A percentile compares a stretch with the other conserved stretches of the same genome.
These are phyloP conservation scores for Ogataea ramenticola DNA, from an alignment of 805 yeast genomes.

Conservation along the genomic window DNA sequence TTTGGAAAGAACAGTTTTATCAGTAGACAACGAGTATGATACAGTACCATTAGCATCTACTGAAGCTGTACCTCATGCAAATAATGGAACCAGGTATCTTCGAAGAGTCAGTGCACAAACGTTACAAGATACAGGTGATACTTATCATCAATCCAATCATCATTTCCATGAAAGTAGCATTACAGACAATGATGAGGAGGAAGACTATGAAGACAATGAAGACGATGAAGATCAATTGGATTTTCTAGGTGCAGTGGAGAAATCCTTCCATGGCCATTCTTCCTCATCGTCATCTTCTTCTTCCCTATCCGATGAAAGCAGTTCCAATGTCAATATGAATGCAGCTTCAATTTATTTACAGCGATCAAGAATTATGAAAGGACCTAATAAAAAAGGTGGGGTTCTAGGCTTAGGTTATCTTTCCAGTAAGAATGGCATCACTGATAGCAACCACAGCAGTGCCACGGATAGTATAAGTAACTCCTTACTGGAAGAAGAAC, in stretches of 20 bases:
- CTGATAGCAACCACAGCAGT: conserved; percentile 9
- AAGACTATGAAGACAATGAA: background rate
- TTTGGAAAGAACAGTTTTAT: background rate
- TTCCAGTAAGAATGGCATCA: background rate
- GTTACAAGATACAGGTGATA: too few species aligned
- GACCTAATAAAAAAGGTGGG: background rate
- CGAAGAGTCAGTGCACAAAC: background rate
- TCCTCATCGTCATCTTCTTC: background rate
- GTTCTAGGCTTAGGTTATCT: background rate
- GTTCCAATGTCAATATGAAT: conserved; percentile 11
- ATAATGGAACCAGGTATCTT: too few species aligned
- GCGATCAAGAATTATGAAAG: conserved; percentile 8
- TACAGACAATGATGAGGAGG: background rate
- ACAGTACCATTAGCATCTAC: background rate
- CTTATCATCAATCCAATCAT: background rate
- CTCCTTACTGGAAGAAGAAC: conserved; percentile 21
- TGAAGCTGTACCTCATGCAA: background rate
- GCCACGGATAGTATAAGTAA: conserved; percentile 18
- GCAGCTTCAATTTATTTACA: conserved; percentile 20
- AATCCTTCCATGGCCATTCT: background rate
- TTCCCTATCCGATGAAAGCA: background rate
- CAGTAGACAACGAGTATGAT: background rate
- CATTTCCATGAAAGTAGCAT: background rate
- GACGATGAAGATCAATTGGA: background rate
- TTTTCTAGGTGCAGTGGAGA: background rate